Evolutionary conservation across 1,284 basidiomycete genomes (phyloP).

Genomic region (Calocybe gambosa): DNA sequence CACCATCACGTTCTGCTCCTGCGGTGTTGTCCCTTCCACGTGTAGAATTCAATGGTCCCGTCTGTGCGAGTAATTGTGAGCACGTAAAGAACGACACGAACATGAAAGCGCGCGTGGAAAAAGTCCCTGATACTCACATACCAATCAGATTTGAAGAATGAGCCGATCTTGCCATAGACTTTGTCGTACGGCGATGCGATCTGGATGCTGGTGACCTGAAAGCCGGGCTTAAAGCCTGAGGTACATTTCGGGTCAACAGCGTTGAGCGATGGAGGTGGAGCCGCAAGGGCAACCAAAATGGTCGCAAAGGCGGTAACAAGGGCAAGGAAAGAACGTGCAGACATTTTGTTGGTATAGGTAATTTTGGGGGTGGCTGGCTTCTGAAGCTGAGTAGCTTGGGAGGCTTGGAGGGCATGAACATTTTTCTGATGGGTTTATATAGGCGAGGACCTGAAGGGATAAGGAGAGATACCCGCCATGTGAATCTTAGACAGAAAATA

Average conservation of each 20-base stretch:
- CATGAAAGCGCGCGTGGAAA: too few species aligned
- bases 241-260: not conserved
- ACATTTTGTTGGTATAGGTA: not conserved
- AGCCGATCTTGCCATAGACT: not conserved
- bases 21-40: not conserved
- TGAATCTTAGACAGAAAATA: too few species aligned
- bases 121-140: not conserved
- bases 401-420: too few species aligned
- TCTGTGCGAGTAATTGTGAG: too few species aligned
- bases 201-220: not conserved
- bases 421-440: too few species aligned
- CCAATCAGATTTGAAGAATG: not conserved
- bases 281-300: not conserved
- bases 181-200: not conserved
- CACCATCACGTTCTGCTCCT: constrained; percentile 8
- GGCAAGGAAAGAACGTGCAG: not conserved
- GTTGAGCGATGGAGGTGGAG: not conserved
- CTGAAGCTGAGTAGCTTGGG: too few species aligned
- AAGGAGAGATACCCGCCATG: too few species aligned
- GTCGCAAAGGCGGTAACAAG: not conserved
- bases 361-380: too few species aligned
- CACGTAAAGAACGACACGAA: too few species aligned
- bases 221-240: not conserved
- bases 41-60: not conserved
- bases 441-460: too few species aligned